Percentiles rank a stretch among this genome's conserved stretches.
phyloP scores from a whole-genome alignment of 2,329 filamentous ascomycete species.

The Calonectria montana region DNA sequence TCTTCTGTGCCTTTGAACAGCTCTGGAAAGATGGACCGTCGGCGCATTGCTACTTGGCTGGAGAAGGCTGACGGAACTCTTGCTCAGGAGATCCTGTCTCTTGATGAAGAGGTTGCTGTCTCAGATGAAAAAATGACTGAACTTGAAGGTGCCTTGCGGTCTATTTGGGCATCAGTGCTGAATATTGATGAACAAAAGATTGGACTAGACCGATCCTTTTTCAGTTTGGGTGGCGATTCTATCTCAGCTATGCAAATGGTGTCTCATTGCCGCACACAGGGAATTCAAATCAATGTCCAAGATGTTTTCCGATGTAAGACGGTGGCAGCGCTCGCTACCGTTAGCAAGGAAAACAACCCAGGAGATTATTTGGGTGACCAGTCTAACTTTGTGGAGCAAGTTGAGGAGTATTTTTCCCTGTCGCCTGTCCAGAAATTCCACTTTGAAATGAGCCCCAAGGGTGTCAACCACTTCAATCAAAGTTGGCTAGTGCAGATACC shows the following conservation, averaged over 20 bases:
- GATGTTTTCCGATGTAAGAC: conserved; percentile 45
- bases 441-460: conserved; percentile 11
- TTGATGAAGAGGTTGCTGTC: not conserved
- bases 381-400: not conserved
- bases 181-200: conserved; percentile 37
- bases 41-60: conserved; percentile 27
- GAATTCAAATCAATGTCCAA: conserved; percentile 42
- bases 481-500: not conserved
- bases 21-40: conserved; percentile 37
- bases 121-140: conserved; percentile 12
- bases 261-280: conserved; percentile 41
- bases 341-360: conserved; percentile 26
- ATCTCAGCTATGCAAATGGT: conserved; percentile 52
- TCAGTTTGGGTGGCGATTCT: conserved; percentile 55
- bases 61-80: conserved; percentile 24
- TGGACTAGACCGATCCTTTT: conserved; percentile 44
- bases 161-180: conserved; percentile 31
- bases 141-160: conserved; percentile 18
- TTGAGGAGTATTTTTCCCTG: conserved; percentile 19
- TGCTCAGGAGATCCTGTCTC: conserved; percentile 29
- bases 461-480: not conserved
- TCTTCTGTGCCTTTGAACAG: conserved; percentile 28
- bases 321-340: conserved; percentile 22
- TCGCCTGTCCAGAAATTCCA: conserved; percentile 37
- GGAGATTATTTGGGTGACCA: not conserved